Percentiles rank a stretch among this genome's conserved stretches.
These are phyloP conservation scores for Didymella arachidicola DNA, from an alignment of 2,329 filamentous ascomycete species.

Conservation along the genomic window DNA sequence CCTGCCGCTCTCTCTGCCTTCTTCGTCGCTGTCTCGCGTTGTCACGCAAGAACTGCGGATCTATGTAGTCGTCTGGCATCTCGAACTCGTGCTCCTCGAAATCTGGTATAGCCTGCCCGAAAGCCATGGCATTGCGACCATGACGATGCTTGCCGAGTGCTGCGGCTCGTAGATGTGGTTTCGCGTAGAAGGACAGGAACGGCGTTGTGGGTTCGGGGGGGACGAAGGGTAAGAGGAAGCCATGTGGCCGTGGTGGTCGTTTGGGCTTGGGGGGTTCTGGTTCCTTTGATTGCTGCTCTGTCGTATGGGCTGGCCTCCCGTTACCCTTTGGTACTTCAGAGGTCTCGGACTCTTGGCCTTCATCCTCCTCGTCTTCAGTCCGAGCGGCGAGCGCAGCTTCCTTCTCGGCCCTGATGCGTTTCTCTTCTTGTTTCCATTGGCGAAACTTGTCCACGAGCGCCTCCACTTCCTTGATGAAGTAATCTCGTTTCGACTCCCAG, in stretches of 20 bases:
- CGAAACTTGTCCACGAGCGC: conserved; percentile 86
- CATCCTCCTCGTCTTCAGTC: conserved; percentile 56
- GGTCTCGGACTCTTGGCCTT: conserved; percentile 49
- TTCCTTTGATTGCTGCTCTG: conserved; percentile 56
- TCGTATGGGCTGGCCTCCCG: conserved; percentile 11
- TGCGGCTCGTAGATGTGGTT: conserved; percentile 79
- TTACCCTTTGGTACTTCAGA: conserved; percentile 38
- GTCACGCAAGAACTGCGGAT: conserved; percentile 57
- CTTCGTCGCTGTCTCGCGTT: conserved; percentile 70
- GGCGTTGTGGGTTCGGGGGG: conserved; percentile 60
- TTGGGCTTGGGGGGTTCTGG: conserved; percentile 46
- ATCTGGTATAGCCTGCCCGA: conserved; percentile 82
- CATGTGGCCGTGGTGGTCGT: conserved; percentile 43
- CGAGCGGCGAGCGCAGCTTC: conserved; percentile 66
- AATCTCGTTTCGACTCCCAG: conserved; percentile 83
- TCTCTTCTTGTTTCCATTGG: conserved; percentile 88
- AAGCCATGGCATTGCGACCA: conserved; percentile 75
- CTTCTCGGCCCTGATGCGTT: conserved; percentile 77
- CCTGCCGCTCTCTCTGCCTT: conserved; percentile 65
- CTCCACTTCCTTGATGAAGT: conserved; percentile 85
- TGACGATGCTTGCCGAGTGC: conserved; percentile 77
- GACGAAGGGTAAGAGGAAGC: conserved; percentile 39
- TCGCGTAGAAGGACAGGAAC: conserved; percentile 87
- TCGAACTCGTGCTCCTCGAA: conserved; percentile 74
- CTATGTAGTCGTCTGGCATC: conserved; percentile 71